Evolutionary conservation across 1,284 basidiomycete species (phyloP).

Genomic region (Meira miltonrushii): DNA sequence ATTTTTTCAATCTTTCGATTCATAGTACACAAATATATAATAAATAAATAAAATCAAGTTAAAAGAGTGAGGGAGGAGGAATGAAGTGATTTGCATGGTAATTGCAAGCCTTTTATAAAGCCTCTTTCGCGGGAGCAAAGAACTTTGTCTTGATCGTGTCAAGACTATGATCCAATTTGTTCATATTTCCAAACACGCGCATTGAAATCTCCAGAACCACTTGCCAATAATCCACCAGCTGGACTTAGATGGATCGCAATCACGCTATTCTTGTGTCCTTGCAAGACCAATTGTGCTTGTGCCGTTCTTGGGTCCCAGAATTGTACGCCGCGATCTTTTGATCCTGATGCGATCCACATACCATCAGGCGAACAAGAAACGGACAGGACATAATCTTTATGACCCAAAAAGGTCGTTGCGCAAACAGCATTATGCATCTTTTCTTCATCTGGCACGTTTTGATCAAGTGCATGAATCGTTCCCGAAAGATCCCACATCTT

Average conservation of each 20-base stretch:
- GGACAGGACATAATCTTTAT: constrained; percentile 78
- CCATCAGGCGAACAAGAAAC: constrained; percentile 78
- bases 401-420: constrained; percentile 73
- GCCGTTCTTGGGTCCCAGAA: constrained; percentile 71
- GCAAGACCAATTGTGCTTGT: constrained; percentile 73
- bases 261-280: constrained; percentile 85
- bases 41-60: neutral
- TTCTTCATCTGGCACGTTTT: constrained; percentile 28
- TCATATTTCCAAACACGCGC: constrained; percentile 50
- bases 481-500: constrained; percentile 77
- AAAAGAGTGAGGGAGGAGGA: neutral
- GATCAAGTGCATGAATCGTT: constrained; percentile 51
- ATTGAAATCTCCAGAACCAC: constrained; percentile 77
- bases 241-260: constrained; percentile 78
- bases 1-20: no score
- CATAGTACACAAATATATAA: no score
- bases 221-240: constrained; percentile 69
- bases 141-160: neutral
- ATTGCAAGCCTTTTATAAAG: neutral
- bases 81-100: neutral
- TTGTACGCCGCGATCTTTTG: constrained; percentile 76
- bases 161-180: neutral
- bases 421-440: constrained; percentile 58
- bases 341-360: constrained; percentile 80
- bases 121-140: neutral